Base-by-base conservation (phyloP, 495 filamentous ascomycete species). In the Aspergillus ellipticus region DNA sequence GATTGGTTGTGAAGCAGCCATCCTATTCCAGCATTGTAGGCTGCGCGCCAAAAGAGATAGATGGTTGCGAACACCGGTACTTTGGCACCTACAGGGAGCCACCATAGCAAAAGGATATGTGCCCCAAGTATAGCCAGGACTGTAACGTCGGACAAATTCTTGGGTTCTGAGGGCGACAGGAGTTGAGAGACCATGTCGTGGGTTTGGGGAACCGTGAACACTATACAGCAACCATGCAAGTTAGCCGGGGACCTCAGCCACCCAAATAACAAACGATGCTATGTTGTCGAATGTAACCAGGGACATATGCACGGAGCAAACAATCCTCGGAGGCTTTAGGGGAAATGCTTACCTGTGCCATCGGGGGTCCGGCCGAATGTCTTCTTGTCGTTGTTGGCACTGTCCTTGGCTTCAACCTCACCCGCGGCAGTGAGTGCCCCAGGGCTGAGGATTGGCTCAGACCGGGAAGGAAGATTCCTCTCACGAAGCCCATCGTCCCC, bases 181-280 rank as follows among this genome's bases (percentile, higher is more conserved):
- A 98, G 82, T 70, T 96, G 94, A 50, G 94, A 95, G 63, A 98
- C 94, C 93, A 97, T 97, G 72, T 98, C 94, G 79, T 96, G 90
- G 42, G 94, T 98, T 59, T 90, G 87, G 43, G 94, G 95, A 19
- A 98, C 94, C 31, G 90, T 89, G 72, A 98, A 98, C 51, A 94
- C 94, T 98, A 60, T 45, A n/a, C 21, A 17, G 55, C 42, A 46
- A 45, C 26, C 49, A 42, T 16, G 11, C 28, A 20, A 53, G 19
- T 42, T 46, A 55, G 43, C 53, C 21, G 19, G 20, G 16, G 9
- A 41, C 9, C 15, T 19, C 31, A 4, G 39, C n/a, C 19, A 15
- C 8, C n/a, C n/a, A 28, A 15, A 39, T 2, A 4, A 28, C 29
- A 21, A 16, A n/a, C 11, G 5, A 39, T 5, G 35, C 35, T 22